phyloP scores from a whole-genome alignment of 345 rosid species.

The Citrus sp. region DNA sequence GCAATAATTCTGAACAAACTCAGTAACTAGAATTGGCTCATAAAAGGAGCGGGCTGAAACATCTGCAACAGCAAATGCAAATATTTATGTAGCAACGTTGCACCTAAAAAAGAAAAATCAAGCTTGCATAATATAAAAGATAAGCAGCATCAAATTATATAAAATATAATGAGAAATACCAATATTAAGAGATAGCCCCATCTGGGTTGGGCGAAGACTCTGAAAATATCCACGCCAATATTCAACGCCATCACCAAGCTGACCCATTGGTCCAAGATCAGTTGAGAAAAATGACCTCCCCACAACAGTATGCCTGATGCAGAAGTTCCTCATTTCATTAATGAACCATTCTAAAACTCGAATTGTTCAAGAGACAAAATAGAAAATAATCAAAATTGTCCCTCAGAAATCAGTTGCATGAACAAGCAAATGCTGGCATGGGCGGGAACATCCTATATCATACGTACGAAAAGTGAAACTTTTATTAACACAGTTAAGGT shows the following conservation, averaged over 20 bases:
- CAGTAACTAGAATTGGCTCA: constrained; percentile 58
- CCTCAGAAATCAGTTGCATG: too few relatives aligned
- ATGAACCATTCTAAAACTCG: too few relatives aligned
- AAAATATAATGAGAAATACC: constrained; percentile 31
- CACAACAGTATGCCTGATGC: constrained; percentile 40
- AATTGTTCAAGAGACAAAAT: neutral
- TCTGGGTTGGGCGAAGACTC: constrained; percentile 64
- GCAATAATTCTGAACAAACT: constrained; percentile 31
- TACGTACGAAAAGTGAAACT: neutral
- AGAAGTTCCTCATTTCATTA: neutral
- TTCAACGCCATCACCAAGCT: constrained; percentile 55
- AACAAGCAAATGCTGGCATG: neutral
- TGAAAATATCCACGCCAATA: constrained; percentile 76
- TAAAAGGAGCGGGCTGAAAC: constrained; percentile 69
- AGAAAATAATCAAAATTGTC: neutral
- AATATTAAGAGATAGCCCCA: constrained; percentile 72
- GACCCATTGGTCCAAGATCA: constrained; percentile 28
- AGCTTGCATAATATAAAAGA: neutral
- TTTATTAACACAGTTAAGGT: neutral
- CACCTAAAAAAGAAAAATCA: neutral
- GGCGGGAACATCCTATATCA: neutral
- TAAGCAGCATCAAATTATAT: neutral
- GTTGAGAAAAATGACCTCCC: constrained; percentile 62
- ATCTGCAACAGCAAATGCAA: constrained; percentile 35
- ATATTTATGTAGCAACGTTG: neutral